These are phyloP conservation scores for Amylocystis lapponica DNA, from an alignment of 768 basidiomycete genomes.

Conservation along the genomic window DNA sequence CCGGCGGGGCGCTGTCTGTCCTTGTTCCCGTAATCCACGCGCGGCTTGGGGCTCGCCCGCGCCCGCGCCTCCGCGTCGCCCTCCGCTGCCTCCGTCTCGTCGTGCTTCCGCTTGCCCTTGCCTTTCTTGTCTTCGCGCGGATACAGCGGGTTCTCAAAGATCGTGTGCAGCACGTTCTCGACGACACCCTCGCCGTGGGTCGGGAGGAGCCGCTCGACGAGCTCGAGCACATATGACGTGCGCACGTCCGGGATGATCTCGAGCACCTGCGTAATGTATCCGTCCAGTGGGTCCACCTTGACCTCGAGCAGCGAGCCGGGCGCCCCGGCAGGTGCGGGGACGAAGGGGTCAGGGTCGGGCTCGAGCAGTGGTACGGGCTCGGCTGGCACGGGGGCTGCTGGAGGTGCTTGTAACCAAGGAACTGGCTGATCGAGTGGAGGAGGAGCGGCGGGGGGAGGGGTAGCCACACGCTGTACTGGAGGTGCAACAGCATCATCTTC, in stretches of 20 bases:
- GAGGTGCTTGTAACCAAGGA: neutral
- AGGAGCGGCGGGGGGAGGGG: constrained; percentile 3
- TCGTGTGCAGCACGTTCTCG: constrained; percentile 49
- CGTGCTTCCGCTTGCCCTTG: constrained; percentile 40
- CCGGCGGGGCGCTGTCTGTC: constrained; percentile 42
- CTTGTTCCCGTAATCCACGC: constrained; percentile 49
- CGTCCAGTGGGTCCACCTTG: constrained; percentile 3
- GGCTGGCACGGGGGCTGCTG: neutral
- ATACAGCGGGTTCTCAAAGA: constrained; percentile 60
- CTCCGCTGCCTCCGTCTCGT: constrained; percentile 22
- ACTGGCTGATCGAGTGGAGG: neutral
- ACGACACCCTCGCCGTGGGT: constrained; percentile 34
- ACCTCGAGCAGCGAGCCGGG: neutral
- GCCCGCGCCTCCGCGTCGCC: constrained; percentile 15
- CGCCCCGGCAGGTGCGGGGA: neutral
- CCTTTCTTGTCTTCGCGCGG: constrained; percentile 42
- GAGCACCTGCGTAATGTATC: constrained; percentile 43
- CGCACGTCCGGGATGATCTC: constrained; percentile 71
- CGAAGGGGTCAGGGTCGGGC: neutral
- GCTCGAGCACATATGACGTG: constrained; percentile 43
- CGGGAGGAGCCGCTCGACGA: constrained; percentile 41
- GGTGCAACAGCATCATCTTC: too few species aligned
- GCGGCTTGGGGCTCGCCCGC: constrained; percentile 31
- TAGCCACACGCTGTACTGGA: too few species aligned
- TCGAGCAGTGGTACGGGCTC: neutral